Evolutionary conservation across 164 flowering plant species (phyloP).

Genomic region (Kalanchoe fedtschenkoi): DNA sequence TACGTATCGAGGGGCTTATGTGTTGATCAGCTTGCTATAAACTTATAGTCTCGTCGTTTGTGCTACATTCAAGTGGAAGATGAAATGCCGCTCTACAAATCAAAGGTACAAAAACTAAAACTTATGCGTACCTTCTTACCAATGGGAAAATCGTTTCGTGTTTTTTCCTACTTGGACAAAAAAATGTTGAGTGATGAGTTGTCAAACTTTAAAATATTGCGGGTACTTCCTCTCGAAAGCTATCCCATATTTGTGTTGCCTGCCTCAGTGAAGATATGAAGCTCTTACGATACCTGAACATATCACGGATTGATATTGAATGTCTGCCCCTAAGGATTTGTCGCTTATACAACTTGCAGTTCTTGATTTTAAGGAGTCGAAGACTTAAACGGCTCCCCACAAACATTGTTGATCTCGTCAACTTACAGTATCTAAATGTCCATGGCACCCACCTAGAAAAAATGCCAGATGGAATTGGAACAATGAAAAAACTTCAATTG

Average conservation of each 20-base stretch:
- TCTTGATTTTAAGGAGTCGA: too few relatives aligned
- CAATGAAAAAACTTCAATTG: too few relatives aligned
- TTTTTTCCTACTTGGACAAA: neutral
- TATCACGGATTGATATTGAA: constrained; percentile 4
- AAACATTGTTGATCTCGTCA: neutral
- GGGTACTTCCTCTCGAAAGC: constrained; percentile 13
- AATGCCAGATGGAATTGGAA: neutral
- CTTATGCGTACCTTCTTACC: constrained; percentile 20
- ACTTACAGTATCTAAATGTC: too few relatives aligned
- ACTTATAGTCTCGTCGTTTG: too few relatives aligned
- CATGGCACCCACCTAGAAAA: neutral
- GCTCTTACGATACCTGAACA: constrained; percentile 9
- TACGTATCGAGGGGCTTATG: too few relatives aligned
- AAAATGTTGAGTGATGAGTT: constrained; percentile 8
- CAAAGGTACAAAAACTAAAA: neutral
- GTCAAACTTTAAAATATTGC: constrained; percentile 7
- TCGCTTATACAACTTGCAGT: too few relatives aligned
- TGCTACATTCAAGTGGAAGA: too few relatives aligned
- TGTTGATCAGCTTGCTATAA: too few relatives aligned
- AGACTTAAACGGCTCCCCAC: too few relatives aligned
- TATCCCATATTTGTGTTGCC: constrained; percentile 4
- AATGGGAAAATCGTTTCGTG: neutral
- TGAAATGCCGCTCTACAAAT: too few relatives aligned
- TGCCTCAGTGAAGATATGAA: constrained; percentile 9
- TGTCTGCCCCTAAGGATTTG: too few relatives aligned